Conservation (phyloP, 495 filamentous ascomycete genomes). For the Lasiosphaeria hispida region DNA sequence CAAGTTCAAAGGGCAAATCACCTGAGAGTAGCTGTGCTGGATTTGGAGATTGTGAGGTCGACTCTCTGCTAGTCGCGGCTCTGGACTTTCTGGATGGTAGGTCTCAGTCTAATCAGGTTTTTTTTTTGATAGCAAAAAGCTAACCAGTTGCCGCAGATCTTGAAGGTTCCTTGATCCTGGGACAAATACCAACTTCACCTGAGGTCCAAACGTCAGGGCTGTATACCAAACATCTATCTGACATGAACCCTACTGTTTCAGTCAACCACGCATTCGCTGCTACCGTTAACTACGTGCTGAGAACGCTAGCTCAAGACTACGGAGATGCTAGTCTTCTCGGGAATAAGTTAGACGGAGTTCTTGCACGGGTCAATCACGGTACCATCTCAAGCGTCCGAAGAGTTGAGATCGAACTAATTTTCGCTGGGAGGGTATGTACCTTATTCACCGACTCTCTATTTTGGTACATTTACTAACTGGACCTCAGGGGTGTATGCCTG, state of each 20-base stretch:
- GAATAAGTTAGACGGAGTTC: constrained; percentile 26
- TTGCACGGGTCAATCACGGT: constrained; percentile 28
- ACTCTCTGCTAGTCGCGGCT: constrained; percentile 36
- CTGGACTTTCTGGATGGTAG: constrained; percentile 50
- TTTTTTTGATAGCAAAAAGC: neutral
- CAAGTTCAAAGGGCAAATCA: constrained; percentile 42
- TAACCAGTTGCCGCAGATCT: constrained; percentile 35
- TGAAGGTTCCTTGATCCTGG: constrained; percentile 38
- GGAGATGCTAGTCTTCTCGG: constrained; percentile 22
- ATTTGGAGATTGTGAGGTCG: constrained; percentile 17
- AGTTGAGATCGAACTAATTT: constrained; percentile 45
- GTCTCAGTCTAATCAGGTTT: constrained; percentile 1
- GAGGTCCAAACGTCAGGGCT: constrained; percentile 35
- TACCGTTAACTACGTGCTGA: constrained; percentile 30
- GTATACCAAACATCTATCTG: constrained; percentile 32
- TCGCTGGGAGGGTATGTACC: constrained; percentile 44
- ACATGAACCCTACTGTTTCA: constrained; percentile 16
- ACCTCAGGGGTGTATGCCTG: constrained; percentile 30
- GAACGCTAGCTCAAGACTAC: constrained; percentile 26
- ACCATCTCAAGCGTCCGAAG: constrained; percentile 37
- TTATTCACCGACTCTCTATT: neutral
- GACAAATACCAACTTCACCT: constrained; percentile 20
- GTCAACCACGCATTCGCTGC: constrained; percentile 27
- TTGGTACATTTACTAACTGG: constrained; percentile 17
- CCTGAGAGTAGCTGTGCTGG: constrained; percentile 17